A percentile compares a stretch with the other conserved stretches of the same genome.
phyloP scores from a whole-genome alignment of 78 protist species.

The Anaeramoeba flamelloides region DNA sequence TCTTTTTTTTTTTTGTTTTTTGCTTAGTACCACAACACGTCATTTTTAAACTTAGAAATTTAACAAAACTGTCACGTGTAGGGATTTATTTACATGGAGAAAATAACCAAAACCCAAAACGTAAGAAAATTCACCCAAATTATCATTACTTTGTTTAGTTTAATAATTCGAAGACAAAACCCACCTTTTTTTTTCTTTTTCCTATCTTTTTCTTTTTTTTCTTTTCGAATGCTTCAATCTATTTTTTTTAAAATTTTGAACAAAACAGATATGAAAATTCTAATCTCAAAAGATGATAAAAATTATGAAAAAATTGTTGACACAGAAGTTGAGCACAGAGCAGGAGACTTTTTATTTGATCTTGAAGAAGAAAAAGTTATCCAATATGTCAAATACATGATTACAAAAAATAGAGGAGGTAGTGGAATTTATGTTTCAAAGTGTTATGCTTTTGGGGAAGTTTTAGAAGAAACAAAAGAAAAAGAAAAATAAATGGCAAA shows the following conservation, averaged over 20 bases:
- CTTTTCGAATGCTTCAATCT: too few relatives aligned
- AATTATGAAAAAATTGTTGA: conserved; percentile 2
- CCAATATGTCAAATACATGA: too few relatives aligned
- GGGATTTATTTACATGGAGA: conserved; percentile 24
- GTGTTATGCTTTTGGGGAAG: conserved; percentile 8
- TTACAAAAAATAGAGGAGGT: conserved; percentile 20
- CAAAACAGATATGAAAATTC: conserved; percentile 3
- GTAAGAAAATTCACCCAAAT: too few relatives aligned
- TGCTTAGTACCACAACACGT: conserved; percentile 17
- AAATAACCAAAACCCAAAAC: conserved; percentile 14
- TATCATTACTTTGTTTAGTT: too few relatives aligned
- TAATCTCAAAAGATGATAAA: not conserved
- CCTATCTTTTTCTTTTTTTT: too few relatives aligned
- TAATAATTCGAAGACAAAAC: not conserved
- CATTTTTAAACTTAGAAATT: not conserved
- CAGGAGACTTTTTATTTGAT: conserved; percentile 17
- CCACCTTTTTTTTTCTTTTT: too few relatives aligned
- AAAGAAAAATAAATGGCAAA: too few relatives aligned
- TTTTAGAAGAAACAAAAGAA: too few relatives aligned
- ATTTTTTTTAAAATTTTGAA: not conserved
- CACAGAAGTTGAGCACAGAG: conserved; percentile 17
- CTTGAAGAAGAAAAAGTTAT: not conserved
- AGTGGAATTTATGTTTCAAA: conserved; percentile 13
- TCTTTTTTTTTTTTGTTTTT: too few relatives aligned
- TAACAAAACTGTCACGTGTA: not conserved